These are phyloP conservation scores for Solanum ossicruentum DNA, from an alignment of 257 asterid species.

Conservation along the genomic window DNA sequence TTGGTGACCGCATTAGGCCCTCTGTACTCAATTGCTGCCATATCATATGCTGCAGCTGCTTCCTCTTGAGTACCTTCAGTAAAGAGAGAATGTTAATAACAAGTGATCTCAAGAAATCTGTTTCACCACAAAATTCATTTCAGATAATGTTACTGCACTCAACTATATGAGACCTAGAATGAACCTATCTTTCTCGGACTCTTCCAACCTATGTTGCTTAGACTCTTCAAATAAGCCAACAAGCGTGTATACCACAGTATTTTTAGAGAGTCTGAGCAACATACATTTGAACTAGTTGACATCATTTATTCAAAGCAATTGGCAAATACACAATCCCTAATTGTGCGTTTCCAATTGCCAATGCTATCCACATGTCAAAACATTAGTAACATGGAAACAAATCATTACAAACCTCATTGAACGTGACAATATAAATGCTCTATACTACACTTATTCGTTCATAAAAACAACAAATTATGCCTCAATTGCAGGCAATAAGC, in stretches of 20 bases:
- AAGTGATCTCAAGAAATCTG: neutral
- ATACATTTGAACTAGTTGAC: neutral
- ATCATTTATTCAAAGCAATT: neutral
- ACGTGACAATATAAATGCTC: neutral
- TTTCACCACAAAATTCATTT: neutral
- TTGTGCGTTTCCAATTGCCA: neutral
- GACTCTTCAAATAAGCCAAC: neutral
- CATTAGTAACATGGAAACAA: neutral
- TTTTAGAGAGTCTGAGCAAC: neutral
- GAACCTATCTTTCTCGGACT: neutral
- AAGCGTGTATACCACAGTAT: neutral
- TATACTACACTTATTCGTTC: neutral
- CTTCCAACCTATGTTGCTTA: neutral
- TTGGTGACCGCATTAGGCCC: conserved; percentile 79
- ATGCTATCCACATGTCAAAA: neutral
- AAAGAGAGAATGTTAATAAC: neutral
- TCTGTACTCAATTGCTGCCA: conserved; percentile 72
- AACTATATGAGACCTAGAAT: neutral
- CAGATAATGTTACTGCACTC: neutral
- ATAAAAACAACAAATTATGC: neutral
- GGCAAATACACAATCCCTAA: neutral
- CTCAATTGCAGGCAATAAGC: neutral
- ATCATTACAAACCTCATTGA: neutral
- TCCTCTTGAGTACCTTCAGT: conserved; percentile 67
- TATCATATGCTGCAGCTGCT: conserved; percentile 83